Evolutionary conservation across 352 stramenopile species (phyloP), one percentile per base, ranked within the genome.

Genomic region (Globisporangium mamillatum): DNA sequence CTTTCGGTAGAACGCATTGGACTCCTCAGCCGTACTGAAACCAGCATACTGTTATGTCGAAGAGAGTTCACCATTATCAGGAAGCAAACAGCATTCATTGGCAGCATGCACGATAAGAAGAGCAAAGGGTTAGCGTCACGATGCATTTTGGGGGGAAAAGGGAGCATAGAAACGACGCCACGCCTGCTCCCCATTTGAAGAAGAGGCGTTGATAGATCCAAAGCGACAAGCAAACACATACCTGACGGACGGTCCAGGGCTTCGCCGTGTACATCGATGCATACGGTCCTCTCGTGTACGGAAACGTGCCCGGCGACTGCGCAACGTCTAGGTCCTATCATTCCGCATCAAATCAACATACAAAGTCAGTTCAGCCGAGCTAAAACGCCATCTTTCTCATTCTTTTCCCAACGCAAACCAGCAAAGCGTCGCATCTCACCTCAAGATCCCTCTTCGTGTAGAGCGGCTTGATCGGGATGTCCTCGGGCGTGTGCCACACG

Each of bases 181-280:
- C 6, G n/a, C 16, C 9, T 59, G 14, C 53, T 20, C 6, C 4
- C 16, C 41, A 22, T 52, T 52, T 52, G 18, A 52, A 52, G 18
- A 22, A 22, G 44, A 12, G 44, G 18, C 18, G 44, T 8, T 9
- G 18, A 22, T 2, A 52, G 20, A 22, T 22, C 18, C 4, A 22
- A 24, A 38, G 27, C 20, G 12, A 27, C 9, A 59, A 55, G 22
- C 27, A 34, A 36, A 46, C 12, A 38, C 61, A n/a, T 72, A 76
- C 71, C 79, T 98, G 93, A 22, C 94, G 89, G 55, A 98, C 86
- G 1, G 95, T 98, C 95, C 95, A 98, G 14, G 92, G 94, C 66
- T 95, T 90, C 68, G 91, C 85, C 14, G 95, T 98, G 82, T 99
- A 99, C 97, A 99, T 99, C 61, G 95, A 98, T 46, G 96, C 96